These are phyloP conservation scores for Hyaloperonospora brassicae DNA, from an alignment of 352 stramenopile genomes.

Conservation along the genomic window DNA sequence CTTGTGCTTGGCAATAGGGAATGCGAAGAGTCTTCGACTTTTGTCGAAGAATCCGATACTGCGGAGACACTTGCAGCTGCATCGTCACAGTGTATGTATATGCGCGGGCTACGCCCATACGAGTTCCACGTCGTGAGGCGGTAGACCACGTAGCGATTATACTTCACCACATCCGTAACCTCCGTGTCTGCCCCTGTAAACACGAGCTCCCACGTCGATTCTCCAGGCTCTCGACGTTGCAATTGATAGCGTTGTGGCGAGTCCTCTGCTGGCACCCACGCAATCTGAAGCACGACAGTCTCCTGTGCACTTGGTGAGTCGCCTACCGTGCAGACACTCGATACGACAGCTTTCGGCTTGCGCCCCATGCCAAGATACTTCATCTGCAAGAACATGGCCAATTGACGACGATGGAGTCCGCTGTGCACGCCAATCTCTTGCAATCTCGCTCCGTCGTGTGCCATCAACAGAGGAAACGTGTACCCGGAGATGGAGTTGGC, in stretches of 20 bases:
- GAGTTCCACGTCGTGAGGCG: slow-evolving; percentile 78
- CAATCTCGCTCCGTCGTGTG: slow-evolving; percentile 61
- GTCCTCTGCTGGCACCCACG: slow-evolving; percentile 43
- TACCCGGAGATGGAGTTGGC: slow-evolving; percentile 79
- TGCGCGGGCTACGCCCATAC: slow-evolving; percentile 59
- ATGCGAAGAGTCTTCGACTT: slow-evolving; percentile 4
- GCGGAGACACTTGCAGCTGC: slow-evolving; percentile 7
- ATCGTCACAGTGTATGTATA: slow-evolving; percentile 49
- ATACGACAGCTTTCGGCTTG: slow-evolving; percentile 41
- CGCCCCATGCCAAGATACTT: slow-evolving; percentile 75
- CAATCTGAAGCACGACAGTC: slow-evolving; percentile 45
- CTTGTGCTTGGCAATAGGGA: slow-evolving; percentile 11
- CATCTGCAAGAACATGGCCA: slow-evolving; percentile 77
- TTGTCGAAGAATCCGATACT: slow-evolving; percentile 9
- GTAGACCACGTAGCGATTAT: slow-evolving; percentile 55
- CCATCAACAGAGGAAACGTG: slow-evolving; percentile 82
- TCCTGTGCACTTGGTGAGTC: slow-evolving; percentile 14
- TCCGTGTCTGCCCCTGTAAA: slow-evolving; percentile 60
- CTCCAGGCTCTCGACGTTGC: slow-evolving; percentile 54
- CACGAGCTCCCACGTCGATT: slow-evolving; percentile 47
- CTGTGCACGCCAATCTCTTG: slow-evolving; percentile 65
- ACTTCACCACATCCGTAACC: slow-evolving; percentile 57
- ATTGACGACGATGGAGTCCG: slow-evolving; percentile 65
- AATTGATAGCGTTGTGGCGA: slow-evolving; percentile 58
- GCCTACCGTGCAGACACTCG: slow-evolving; percentile 32